Evolutionary conservation across 768 basidiomycete species (phyloP), one percentile per base, ranked within the genome.

Genomic region (Amanita molliuscula): DNA sequence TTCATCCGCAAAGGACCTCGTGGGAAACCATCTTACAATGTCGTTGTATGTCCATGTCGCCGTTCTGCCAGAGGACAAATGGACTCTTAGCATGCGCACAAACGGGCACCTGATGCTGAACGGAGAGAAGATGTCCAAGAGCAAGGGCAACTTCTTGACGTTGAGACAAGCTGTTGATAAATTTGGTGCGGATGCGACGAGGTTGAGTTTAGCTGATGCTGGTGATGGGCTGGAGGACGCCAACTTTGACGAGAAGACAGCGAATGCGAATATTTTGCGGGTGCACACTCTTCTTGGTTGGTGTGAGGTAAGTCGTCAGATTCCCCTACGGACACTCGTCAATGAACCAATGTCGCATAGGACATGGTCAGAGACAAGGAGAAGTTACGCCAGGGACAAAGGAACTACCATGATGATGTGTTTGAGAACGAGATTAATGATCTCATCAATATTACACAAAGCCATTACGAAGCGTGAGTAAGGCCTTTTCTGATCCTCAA

Each of bases 51-150:
- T 84, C 61, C 96, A 99, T 65, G 83, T 86, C n/a, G 94, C 96
- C 4, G 66, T 98, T 37, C 97, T 98, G 78, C 84, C 90, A 50
- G 76, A 82, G 57, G 79, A 88, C 61, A 88, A 88, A 65, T 92
- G 88, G 88, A 95, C 96, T 0, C 60, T 79, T 59, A 82, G 88
- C 61, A 90, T 99, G 74, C 86, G 96, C 21, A 84, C 88, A 41
- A 99, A 99, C 61, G 96, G 96, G 0, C 95, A 98, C 62, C 66
- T 99, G 72, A 84, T 92, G 84, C 65, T 99, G 65, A 98, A 99
- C 65, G 94, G 95, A 16, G 86, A 93, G 74, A 99, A 98, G 74
- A 99, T 99, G 96, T 84, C 82, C 35, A 99, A 98, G 77, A 88
- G 86, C 64, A 93, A 86, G 40, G 96, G 96, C 9, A 99, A 99